Evolutionary conservation across 129 eudicot species (phyloP), one percentile per base, ranked within the genome.

Genomic region (Glebionis coronaria): DNA sequence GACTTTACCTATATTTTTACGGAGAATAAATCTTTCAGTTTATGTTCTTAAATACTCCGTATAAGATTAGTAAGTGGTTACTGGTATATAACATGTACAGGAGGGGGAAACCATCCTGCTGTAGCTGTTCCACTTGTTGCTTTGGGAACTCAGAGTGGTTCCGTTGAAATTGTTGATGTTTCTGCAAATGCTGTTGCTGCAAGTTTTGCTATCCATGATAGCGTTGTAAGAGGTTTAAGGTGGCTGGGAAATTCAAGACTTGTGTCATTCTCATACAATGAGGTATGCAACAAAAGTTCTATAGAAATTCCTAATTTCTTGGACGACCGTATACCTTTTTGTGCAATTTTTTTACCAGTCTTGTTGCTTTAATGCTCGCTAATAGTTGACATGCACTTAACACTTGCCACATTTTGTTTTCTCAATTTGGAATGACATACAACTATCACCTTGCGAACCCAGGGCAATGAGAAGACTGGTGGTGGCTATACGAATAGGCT

Each of bases 61-160:
- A 46, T 53, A 44, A 38, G 61, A 76, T 31, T 23, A 73, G 71
- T 47, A 14, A 51, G 25, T 70, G 63, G 55, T 53, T 54, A 61
- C 19, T 59, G 65, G 66, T 29, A 68, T 68, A 47, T 73, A 59
- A 67, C 50, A 61, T 75, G 51, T 74, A 71, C 72, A 93, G 99
- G 99, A 79, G 99, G 97, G 18, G 99, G 99, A 57, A 93, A 93
- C 75, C 81, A 80, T 78, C 99, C 99, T 28, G 99, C 99, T 77
- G 83, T 78, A 67, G 97, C 97, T 44, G 97, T 93, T 77, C 93
- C 95, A 45, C 82, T 93, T 52, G 95, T 93, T 79, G 99, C 99
- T 69, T 75, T 93, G 81, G 99, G 99, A 66, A 89, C 99, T 42
- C 99, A 89, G 72, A 84, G 85, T 76, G 99, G 97, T 38, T 82